Percentiles rank a stretch among this genome's conserved stretches.
Evolutionary conservation across 1,284 basidiomycete genomes (phyloP).

Genomic region (Moesziomyces parantarcticus): DNA sequence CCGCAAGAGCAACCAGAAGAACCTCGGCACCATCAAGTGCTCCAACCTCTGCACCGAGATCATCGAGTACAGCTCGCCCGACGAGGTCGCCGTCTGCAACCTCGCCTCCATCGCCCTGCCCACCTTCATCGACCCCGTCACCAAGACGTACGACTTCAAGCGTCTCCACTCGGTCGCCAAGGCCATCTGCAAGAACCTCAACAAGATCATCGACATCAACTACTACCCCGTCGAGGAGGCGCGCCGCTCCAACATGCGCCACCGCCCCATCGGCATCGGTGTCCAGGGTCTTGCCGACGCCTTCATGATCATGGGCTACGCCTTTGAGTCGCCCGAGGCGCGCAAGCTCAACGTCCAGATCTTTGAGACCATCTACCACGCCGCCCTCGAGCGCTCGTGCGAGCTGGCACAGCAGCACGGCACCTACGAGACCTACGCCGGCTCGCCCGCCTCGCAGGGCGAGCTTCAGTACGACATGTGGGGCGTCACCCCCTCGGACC

Average conservation of each 20-base stretch:
- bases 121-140: conserved; percentile 67
- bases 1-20: conserved; percentile 83
- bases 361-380: conserved; percentile 99
- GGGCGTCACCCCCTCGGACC: conserved; percentile 88
- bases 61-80: conserved; percentile 96
- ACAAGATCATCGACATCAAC: conserved; percentile 92
- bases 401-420: conserved; percentile 87
- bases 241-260: conserved; percentile 91
- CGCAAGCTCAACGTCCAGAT: conserved; percentile 92
- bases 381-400: conserved; percentile 87
- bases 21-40: conserved; percentile 98
- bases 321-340: conserved; percentile 91
- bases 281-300: conserved; percentile 98
- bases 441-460: conserved; percentile 88
- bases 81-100: conserved; percentile 99
- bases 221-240: conserved; percentile 92
- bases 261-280: conserved; percentile 96
- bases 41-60: conserved; percentile 99
- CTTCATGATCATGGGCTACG: conserved; percentile 96
- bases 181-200: conserved; percentile 77
- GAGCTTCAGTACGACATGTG: conserved; percentile 95
- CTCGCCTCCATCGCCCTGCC: conserved; percentile 96
- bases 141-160: conserved; percentile 80
- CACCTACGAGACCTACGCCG: conserved; percentile 89
- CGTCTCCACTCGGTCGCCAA: conserved; percentile 94